phyloP scores from a whole-genome alignment of 2,329 filamentous ascomycete genomes.

The Thielaviopsis cerberus region DNA sequence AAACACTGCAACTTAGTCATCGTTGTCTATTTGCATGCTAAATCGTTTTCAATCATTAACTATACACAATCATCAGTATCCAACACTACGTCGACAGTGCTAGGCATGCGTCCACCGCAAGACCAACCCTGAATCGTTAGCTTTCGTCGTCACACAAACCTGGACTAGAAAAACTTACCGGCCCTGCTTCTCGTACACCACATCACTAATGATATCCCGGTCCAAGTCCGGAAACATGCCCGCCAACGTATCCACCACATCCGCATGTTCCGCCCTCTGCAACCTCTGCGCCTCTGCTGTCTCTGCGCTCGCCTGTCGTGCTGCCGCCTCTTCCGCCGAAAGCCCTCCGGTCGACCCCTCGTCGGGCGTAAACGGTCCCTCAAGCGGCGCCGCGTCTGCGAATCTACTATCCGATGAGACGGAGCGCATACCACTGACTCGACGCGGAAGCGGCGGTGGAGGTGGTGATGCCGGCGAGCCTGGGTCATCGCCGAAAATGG shows the following conservation, averaged over 20 bases:
- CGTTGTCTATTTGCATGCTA: neutral
- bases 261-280: conserved; percentile 66
- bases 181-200: conserved; percentile 88
- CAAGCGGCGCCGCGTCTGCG: conserved; percentile 1
- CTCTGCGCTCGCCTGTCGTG: conserved; percentile 77
- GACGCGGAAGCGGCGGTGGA: neutral
- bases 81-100: conserved; percentile 35
- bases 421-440: conserved; percentile 20
- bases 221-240: conserved; percentile 97
- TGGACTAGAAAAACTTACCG: conserved; percentile 38
- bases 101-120: conserved; percentile 73
- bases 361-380: neutral
- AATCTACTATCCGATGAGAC: conserved; percentile 16
- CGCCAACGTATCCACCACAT: conserved; percentile 80
- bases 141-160: conserved; percentile 7
- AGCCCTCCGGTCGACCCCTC: conserved; percentile 15
- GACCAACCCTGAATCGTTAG: conserved; percentile 43
- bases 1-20: too few species aligned
- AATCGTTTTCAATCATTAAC: neutral
- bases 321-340: conserved; percentile 71
- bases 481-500: conserved; percentile 68
- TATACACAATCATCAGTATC: neutral
- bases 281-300: conserved; percentile 71
- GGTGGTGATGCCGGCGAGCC: conserved; percentile 17
- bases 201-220: conserved; percentile 85